A percentile compares a stretch with the other conserved stretches of the same genome.
phyloP scores from a whole-genome alignment of 768 basidiomycete species.

The Lactarius trivialis region DNA sequence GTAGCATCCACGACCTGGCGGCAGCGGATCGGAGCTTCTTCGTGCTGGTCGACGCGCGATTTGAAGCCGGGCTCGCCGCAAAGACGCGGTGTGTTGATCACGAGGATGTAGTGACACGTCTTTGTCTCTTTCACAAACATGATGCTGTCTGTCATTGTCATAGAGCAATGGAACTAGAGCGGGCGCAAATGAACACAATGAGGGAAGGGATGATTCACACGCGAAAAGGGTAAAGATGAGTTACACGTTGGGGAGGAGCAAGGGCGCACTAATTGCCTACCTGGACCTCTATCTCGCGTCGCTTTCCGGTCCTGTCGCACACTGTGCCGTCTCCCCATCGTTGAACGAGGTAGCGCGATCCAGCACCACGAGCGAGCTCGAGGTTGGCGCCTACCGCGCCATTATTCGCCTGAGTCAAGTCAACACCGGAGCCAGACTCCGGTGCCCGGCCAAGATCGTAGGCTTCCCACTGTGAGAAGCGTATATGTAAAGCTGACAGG shows the following conservation, averaged over 20 bases:
- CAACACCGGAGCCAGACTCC: conserved; percentile 47
- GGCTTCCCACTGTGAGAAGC: conserved; percentile 53
- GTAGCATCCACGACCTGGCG: conserved; percentile 54
- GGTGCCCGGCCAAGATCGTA: conserved; percentile 75
- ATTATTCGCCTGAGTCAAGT: conserved; percentile 60
- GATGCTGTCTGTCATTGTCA: conserved; percentile 88
- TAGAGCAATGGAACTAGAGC: conserved; percentile 85
- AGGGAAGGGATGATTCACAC: conserved; percentile 18
- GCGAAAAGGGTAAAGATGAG: not conserved
- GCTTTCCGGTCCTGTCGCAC: conserved; percentile 87
- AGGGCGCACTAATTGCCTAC: conserved; percentile 37
- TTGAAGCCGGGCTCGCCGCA: conserved; percentile 92
- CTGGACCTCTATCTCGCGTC: conserved; percentile 93
- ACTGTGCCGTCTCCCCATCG: conserved; percentile 85
- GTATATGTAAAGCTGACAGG: conserved; percentile 23
- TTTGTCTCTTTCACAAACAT: conserved; percentile 89
- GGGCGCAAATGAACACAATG: not conserved
- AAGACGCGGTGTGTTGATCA: conserved; percentile 90
- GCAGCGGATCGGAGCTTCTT: conserved; percentile 69
- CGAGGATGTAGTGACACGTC: conserved; percentile 90
- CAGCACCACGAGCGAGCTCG: conserved; percentile 71
- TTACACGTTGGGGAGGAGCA: not conserved
- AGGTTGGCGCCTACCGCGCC: conserved; percentile 60
- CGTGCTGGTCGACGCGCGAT: conserved; percentile 57
- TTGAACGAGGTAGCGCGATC: conserved; percentile 88